A percentile compares a stretch with the other conserved stretches of the same genome.
phyloP scores from a whole-genome alignment of 345 rosid genomes.

The Arabis hirsuta region DNA sequence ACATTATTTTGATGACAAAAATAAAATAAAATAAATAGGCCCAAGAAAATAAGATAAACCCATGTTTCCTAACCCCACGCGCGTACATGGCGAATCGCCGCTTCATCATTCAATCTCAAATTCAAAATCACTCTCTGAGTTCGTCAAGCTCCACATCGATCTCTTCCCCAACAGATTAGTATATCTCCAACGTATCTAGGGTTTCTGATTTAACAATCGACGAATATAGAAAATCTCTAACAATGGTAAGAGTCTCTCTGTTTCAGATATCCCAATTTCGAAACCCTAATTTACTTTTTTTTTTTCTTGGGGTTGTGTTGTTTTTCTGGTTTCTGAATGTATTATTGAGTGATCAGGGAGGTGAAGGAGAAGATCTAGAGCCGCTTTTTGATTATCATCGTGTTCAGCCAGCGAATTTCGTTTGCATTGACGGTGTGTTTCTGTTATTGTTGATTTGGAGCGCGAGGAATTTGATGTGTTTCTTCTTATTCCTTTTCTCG shows the following conservation, averaged over 20 bases:
- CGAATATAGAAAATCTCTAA: neutral
- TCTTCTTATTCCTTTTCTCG: neutral
- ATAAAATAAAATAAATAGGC: neutral
- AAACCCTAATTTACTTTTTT: slow-evolving; percentile 28
- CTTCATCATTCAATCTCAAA: slow-evolving; percentile 2
- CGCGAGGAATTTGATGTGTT: neutral
- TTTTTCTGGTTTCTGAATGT: slow-evolving; percentile 10
- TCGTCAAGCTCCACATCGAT: slow-evolving; percentile 14
- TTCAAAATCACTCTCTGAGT: slow-evolving; percentile 20
- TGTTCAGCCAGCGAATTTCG: slow-evolving; percentile 61
- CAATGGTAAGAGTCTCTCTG: slow-evolving; percentile 30
- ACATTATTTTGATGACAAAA: too few species aligned
- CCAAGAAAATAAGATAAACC: neutral
- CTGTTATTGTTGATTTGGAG: neutral
- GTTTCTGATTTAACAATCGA: slow-evolving; percentile 5
- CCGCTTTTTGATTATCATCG: slow-evolving; percentile 76
- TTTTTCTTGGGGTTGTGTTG: neutral
- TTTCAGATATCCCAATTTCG: neutral
- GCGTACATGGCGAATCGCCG: slow-evolving; percentile 19
- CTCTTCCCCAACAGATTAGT: neutral
- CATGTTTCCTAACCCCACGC: slow-evolving; percentile 9
- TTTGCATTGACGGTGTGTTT: slow-evolving; percentile 56
- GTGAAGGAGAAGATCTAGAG: slow-evolving; percentile 68
- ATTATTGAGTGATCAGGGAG: slow-evolving; percentile 44
- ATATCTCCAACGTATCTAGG: neutral